phyloP scores from a whole-genome alignment of 495 filamentous ascomycete species.

The Aspergillus conjunctus region DNA sequence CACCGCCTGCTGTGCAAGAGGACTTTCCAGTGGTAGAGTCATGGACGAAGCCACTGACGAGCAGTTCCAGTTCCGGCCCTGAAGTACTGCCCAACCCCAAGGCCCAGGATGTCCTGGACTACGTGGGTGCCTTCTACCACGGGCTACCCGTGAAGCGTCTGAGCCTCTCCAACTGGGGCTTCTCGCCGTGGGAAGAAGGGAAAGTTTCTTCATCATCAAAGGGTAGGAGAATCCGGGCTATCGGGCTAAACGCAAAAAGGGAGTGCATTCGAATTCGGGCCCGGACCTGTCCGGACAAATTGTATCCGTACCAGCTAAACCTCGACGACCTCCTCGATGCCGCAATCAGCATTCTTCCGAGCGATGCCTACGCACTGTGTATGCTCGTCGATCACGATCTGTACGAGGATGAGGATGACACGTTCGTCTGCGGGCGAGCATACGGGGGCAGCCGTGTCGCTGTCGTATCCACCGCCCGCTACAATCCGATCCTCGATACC shows the following conservation, averaged over 20 bases:
- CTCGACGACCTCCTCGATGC: conserved; percentile 66
- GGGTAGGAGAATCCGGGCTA: conserved; percentile 12
- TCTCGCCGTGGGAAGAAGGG: conserved; percentile 44
- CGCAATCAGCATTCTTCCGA: conserved; percentile 55
- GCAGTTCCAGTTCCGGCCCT: conserved; percentile 13
- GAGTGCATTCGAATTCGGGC: conserved; percentile 55
- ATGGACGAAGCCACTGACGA: conserved; percentile 6
- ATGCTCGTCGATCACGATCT: conserved; percentile 63
- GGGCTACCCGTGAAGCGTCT: conserved; percentile 53
- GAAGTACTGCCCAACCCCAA: conserved; percentile 25
- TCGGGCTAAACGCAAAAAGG: conserved; percentile 45
- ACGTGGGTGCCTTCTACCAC: conserved; percentile 64
- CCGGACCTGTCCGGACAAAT: conserved; percentile 49
- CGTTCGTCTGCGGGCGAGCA: conserved; percentile 67
- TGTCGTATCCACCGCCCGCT: conserved; percentile 62
- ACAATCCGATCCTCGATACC: conserved; percentile 56
- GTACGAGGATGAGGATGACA: conserved; percentile 67
- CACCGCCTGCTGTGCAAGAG: conserved; percentile 40
- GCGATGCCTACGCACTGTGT: conserved; percentile 61
- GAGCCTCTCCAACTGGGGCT: conserved; percentile 36
- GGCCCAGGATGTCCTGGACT: conserved; percentile 46
- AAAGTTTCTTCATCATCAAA: conserved; percentile 22
- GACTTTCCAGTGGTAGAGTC: neutral
- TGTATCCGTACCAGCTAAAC: conserved; percentile 58
- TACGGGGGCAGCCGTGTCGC: conserved; percentile 64